Evolutionary conservation across 2,329 filamentous ascomycete species (phyloP).

Genomic region (Fusarium palustre): DNA sequence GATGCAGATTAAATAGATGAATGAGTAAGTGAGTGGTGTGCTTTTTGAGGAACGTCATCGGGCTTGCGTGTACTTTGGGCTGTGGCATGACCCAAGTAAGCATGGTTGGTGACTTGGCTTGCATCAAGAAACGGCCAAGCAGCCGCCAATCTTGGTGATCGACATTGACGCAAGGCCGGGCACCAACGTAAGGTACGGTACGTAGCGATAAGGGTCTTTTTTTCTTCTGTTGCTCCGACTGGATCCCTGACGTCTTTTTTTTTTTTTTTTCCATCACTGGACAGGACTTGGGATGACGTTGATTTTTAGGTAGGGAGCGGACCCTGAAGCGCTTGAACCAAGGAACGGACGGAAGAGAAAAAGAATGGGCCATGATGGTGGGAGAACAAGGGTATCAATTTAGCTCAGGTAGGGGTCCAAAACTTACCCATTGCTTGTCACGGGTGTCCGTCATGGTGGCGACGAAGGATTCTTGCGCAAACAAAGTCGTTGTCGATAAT

Average conservation of each 20-base stretch:
- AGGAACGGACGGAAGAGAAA: constrained; percentile 23
- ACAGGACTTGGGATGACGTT: constrained; percentile 39
- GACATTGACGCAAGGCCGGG: constrained; percentile 40
- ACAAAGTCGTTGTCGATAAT: not conserved
- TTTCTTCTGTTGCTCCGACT: constrained; percentile 1
- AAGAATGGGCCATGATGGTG: constrained; percentile 27
- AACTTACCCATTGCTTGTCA: constrained; percentile 64
- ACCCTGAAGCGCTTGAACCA: constrained; percentile 5
- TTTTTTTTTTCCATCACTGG: constrained; percentile 19
- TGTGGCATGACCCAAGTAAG: constrained; percentile 17
- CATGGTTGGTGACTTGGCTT: constrained; percentile 32
- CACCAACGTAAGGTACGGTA: constrained; percentile 6
- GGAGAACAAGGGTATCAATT: constrained; percentile 6
- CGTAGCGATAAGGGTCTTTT: constrained; percentile 29
- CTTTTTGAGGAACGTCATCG: constrained; percentile 35
- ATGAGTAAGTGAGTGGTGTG: constrained; percentile 2
- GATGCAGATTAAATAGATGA: not conserved
- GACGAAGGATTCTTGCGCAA: constrained; percentile 1
- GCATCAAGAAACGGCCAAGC: constrained; percentile 31
- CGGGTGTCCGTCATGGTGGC: constrained; percentile 44
- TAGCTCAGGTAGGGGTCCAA: constrained; percentile 29
- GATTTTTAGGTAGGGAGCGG: constrained; percentile 3
- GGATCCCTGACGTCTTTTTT: constrained; percentile 32
- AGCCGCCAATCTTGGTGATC: constrained; percentile 31
- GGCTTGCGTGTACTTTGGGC: constrained; percentile 42